Base-by-base conservation (phyloP, 768 basidiomycete genomes). In the Grammothele lineata region DNA sequence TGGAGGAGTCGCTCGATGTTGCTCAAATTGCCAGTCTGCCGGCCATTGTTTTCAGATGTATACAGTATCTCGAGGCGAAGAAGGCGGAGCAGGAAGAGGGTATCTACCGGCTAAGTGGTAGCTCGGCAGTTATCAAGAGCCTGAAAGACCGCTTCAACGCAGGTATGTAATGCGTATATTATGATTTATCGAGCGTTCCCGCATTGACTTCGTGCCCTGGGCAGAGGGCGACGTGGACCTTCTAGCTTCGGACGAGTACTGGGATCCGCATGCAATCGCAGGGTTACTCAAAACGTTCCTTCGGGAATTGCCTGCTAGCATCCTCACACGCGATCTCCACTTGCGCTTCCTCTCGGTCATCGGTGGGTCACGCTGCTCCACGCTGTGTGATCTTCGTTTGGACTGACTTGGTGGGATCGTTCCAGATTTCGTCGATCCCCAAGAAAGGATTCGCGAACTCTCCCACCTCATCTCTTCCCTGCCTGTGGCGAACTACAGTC, bases 261-360 rank as follows among this genome's bases (percentile, higher is more conserved):
- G 91, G 88, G 96, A 99, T 69, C 92, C 92, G 36, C 94, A 99
- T 64, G 96, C 96, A 30, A 89, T 99, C 51, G 88, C 96, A 40
- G 96, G 95, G 3, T 73, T 99, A 51, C 73, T 99, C 50, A 99
- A 99, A 71, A 79, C 81, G 43, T 99, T 86, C 70, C 70, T 99
- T 57, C 85, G 96, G 48, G 96, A 99, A 57, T 69, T 99, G 25
- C 95, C 96, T 36, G 82, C 85, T 19, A 94, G 92, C 58, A 85
- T 98, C 48, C 74, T 99, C 22, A 97, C 95, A 15, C 80, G 87
- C 43, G 93, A 97, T 38, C 77, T 95, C 37, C 95, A 99, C 64
- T 72, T 90, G 62, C 78, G 77, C 55, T 99, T 97, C 74, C 76
- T 98, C 37, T 77, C 87, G 46, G 92, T 97, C 19, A 95, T 96